Evolutionary conservation across 164 flowering plant genomes (phyloP).

Genomic region (Tetrastigma voinierianum): DNA sequence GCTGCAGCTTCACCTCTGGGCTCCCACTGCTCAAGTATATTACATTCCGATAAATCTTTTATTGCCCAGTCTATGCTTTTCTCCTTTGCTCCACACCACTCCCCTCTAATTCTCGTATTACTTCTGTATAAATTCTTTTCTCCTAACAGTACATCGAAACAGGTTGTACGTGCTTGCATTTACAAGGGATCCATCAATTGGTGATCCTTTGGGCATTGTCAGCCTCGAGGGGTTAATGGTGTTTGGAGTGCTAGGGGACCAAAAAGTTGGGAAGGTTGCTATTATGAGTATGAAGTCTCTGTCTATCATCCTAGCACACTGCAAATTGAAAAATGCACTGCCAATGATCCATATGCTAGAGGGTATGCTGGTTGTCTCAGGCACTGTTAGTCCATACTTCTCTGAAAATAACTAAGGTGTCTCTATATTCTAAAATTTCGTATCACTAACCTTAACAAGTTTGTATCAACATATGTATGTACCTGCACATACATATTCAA

Average conservation of each 20-base stretch:
- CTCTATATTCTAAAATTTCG: not conserved
- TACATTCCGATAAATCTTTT: not conserved
- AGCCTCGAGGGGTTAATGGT: slow-evolving; percentile 65
- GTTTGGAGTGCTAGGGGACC: slow-evolving; percentile 79
- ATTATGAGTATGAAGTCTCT: slow-evolving; percentile 80
- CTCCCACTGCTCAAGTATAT: slow-evolving; percentile 95
- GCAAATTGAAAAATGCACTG: slow-evolving; percentile 66
- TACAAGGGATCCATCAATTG: slow-evolving; percentile 47
- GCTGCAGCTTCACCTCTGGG: slow-evolving; percentile 78
- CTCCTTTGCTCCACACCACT: not conserved
- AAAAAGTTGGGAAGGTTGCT: slow-evolving; percentile 81
- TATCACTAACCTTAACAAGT: not conserved
- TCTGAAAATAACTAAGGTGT: slow-evolving; percentile 6
- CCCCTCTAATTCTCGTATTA: slow-evolving; percentile 3
- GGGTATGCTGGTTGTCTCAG: slow-evolving; percentile 55
- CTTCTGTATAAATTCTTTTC: not conserved
- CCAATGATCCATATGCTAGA: slow-evolving; percentile 95
- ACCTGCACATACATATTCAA: not conserved
- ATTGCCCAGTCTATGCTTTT: not conserved
- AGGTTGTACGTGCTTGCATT: slow-evolving; percentile 60
- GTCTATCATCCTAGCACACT: slow-evolving; percentile 81
- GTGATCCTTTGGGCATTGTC: slow-evolving; percentile 48
- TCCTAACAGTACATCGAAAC: slow-evolving; percentile 12
- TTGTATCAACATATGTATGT: not conserved
- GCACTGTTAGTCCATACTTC: slow-evolving; percentile 8